Percentiles rank a stretch among this genome's conserved stretches.
Evolutionary conservation across 371 early-diverging fungal species (phyloP).

Genomic region (Funneliformis caledonium): DNA sequence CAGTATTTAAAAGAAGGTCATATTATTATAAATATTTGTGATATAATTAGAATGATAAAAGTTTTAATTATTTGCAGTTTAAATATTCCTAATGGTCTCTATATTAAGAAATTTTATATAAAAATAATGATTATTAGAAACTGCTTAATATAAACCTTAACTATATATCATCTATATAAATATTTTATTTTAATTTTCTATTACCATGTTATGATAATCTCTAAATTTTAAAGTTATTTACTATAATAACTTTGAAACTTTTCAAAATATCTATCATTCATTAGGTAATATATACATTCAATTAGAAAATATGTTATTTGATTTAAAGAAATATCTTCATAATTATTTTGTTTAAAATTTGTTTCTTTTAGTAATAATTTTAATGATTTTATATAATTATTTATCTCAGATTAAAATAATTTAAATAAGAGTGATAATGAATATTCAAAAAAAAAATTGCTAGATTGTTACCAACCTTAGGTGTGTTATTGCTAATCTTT

Average conservation of each 20-base stretch:
- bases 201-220: background rate
- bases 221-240: slow-evolving; percentile 6
- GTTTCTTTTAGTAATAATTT: background rate
- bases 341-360: background rate
- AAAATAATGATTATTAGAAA: background rate
- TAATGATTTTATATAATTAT: background rate
- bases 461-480: background rate
- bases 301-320: background rate
- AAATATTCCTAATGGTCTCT: background rate
- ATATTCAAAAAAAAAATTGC: background rate
- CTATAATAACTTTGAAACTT: background rate
- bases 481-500: background rate
- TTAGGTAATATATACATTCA: background rate
- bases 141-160: background rate
- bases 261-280: background rate
- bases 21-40: background rate
- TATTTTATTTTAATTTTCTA: background rate
- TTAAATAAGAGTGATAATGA: background rate
- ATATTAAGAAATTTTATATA: slow-evolving; percentile 7
- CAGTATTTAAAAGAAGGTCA: background rate
- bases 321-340: background rate
- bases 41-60: background rate
- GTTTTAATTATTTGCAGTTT: background rate
- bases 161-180: background rate
- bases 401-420: background rate